Conservation (phyloP, 2,329 filamentous ascomycete genomes). For the Calonectria hawksworthii region DNA sequence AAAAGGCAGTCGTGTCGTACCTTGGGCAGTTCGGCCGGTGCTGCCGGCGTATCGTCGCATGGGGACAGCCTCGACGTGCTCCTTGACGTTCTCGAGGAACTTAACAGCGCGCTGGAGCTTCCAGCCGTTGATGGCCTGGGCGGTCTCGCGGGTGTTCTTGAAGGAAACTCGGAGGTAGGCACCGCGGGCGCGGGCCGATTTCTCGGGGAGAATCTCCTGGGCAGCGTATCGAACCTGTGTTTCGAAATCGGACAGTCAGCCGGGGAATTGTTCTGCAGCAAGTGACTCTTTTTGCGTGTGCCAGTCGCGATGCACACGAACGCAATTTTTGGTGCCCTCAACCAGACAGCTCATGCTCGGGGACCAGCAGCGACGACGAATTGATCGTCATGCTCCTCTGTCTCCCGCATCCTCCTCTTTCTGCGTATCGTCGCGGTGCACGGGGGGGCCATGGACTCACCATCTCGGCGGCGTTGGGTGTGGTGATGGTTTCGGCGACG, state of each 20-base stretch:
- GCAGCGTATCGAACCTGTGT: conserved; percentile 94
- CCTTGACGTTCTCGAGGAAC: conserved; percentile 98
- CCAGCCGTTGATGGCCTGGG: conserved; percentile 99
- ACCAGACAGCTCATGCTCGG: background rate
- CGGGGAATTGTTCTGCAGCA: conserved; percentile 23
- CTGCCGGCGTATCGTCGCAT: conserved; percentile 98
- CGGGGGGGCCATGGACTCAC: conserved; percentile 57
- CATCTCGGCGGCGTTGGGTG: conserved; percentile 69
- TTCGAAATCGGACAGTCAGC: conserved; percentile 41
- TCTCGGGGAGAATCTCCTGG: conserved; percentile 86
- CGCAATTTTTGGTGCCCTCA: background rate
- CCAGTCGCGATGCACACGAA: conserved; percentile 7
- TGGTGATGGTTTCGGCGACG: conserved; percentile 67
- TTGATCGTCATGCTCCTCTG: conserved; percentile 6
- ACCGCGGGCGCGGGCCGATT: conserved; percentile 98
- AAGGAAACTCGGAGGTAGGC: conserved; percentile 99
- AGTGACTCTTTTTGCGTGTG: background rate
- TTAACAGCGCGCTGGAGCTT: conserved; percentile 94
- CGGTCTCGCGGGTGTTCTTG: conserved; percentile 99
- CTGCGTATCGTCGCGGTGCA: conserved; percentile 35
- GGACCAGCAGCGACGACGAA: background rate
- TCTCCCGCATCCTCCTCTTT: conserved; percentile 36
- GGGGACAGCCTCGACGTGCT: conserved; percentile 97
- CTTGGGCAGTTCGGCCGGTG: conserved; percentile 97
- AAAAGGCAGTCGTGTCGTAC: conserved; percentile 71